Conservation (phyloP, 768 basidiomycete species). For the Rubroboletus pulcherrimus region DNA sequence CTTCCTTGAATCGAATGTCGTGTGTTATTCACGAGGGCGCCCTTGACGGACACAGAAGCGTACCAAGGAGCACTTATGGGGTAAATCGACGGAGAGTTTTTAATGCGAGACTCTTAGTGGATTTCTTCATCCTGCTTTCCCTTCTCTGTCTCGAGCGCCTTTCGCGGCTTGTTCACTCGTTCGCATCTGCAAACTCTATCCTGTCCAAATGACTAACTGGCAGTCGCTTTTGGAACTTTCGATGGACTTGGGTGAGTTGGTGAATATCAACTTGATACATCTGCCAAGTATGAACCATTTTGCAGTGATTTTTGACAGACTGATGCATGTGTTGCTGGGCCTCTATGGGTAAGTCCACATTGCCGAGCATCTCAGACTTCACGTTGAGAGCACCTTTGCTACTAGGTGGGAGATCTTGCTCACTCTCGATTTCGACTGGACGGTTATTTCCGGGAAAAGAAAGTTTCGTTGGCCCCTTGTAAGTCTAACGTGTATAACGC, state of each 20-base stretch:
- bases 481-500: conserved; percentile 20
- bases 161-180: neutral
- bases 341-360: conserved; percentile 39
- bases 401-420: conserved; percentile 43
- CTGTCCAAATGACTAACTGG: conserved; percentile 38
- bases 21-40: neutral
- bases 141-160: neutral
- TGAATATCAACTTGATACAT: neutral
- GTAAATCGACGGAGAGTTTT: conserved; percentile 7
- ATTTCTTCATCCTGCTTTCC: neutral
- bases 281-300: neutral
- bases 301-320: conserved; percentile 36
- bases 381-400: neutral
- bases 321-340: conserved; percentile 43
- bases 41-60: conserved; percentile 16
- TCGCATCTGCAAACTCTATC: neutral
- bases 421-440: conserved; percentile 42
- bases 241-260: conserved; percentile 34
- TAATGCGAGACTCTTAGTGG: conserved; percentile 1
- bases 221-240: conserved; percentile 36
- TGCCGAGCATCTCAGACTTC: neutral
- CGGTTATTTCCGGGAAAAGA: conserved; percentile 37
- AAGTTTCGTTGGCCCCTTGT: conserved; percentile 48
- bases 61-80: neutral
- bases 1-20: conserved; percentile 15